Evolutionary conservation across 352 stramenopile genomes (phyloP).

Genomic region (Phytophthora parvispora): DNA sequence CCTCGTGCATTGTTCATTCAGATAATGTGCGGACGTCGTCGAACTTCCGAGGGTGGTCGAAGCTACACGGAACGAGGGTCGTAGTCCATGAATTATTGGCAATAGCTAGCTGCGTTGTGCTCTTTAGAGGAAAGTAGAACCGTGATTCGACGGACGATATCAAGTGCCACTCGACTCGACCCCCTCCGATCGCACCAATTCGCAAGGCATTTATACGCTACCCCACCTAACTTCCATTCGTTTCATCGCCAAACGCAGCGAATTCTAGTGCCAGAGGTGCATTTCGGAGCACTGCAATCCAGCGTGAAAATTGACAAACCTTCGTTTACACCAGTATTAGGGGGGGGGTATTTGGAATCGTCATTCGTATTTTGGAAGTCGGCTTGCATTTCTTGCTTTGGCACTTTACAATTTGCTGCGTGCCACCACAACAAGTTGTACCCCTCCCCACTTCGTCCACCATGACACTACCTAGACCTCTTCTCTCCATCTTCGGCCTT

Average conservation of each 20-base stretch:
- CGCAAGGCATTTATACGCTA: too few relatives aligned
- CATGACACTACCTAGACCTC: conserved; percentile 13
- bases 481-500: conserved; percentile 22
- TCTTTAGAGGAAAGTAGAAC: conserved; percentile 16
- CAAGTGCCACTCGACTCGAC: conserved; percentile 5
- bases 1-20: too few relatives aligned
- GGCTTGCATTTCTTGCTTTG: not conserved
- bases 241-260: conserved; percentile 5
- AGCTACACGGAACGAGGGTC: too few relatives aligned
- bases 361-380: not conserved
- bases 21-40: too few relatives aligned
- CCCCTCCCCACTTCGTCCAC: not conserved
- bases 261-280: conserved; percentile 12
- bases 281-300: conserved; percentile 21
- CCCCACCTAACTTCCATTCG: conserved; percentile 2
- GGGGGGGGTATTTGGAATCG: not conserved
- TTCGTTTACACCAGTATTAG: conserved; percentile 5
- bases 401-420: conserved; percentile 41
- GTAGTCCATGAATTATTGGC: too few relatives aligned
- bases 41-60: too few relatives aligned
- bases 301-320: conserved; percentile 15
- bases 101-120: too few relatives aligned
- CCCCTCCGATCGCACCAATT: conserved; percentile 1
- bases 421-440: conserved; percentile 8
- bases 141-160: conserved; percentile 12